Conservation (phyloP, 2,329 filamentous ascomycete species). For the Colletotrichum destructivum region DNA sequence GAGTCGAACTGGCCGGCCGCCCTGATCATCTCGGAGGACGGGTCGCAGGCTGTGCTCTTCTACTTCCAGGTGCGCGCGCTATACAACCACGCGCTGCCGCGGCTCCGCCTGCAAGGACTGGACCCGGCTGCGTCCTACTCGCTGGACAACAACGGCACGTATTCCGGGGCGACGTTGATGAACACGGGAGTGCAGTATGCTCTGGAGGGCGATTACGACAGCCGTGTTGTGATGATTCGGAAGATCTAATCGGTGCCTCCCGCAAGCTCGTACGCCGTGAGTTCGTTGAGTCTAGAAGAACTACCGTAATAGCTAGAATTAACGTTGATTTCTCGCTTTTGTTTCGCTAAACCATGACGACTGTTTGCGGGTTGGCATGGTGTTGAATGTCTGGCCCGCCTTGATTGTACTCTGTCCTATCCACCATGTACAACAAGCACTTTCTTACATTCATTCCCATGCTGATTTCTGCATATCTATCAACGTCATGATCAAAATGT, state of each 20-base stretch:
- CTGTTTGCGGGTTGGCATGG: too few relatives aligned
- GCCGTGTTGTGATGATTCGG: slow-evolving; percentile 69
- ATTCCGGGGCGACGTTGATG: slow-evolving; percentile 74
- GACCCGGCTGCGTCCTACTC: slow-evolving; percentile 69
- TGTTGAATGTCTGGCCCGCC: too few relatives aligned
- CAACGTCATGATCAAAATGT: too few relatives aligned
- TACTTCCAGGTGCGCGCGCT: slow-evolving; percentile 71
- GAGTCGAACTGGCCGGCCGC: slow-evolving; percentile 75
- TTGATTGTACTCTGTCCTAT: too few relatives aligned
- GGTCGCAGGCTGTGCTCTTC: slow-evolving; percentile 67
- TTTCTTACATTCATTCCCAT: too few relatives aligned
- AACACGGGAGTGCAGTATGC: slow-evolving; percentile 71
- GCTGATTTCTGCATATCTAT: too few relatives aligned
- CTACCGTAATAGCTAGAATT: not conserved
- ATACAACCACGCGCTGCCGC: slow-evolving; percentile 68
- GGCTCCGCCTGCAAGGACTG: slow-evolving; percentile 69
- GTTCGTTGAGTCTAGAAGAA: not conserved
- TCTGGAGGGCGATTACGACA: slow-evolving; percentile 70
- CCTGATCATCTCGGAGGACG: slow-evolving; percentile 70
- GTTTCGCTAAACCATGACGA: not conserved
- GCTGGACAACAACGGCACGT: slow-evolving; percentile 62
- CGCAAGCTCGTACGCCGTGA: not conserved
- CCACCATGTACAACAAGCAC: too few relatives aligned
- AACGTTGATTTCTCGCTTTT: not conserved
- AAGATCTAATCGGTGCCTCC: slow-evolving; percentile 51